Percentiles rank a stretch among this genome's conserved stretches.
These are phyloP conservation scores for Syzygium aromaticum DNA, from an alignment of 345 rosid species.

Conservation along the genomic window DNA sequence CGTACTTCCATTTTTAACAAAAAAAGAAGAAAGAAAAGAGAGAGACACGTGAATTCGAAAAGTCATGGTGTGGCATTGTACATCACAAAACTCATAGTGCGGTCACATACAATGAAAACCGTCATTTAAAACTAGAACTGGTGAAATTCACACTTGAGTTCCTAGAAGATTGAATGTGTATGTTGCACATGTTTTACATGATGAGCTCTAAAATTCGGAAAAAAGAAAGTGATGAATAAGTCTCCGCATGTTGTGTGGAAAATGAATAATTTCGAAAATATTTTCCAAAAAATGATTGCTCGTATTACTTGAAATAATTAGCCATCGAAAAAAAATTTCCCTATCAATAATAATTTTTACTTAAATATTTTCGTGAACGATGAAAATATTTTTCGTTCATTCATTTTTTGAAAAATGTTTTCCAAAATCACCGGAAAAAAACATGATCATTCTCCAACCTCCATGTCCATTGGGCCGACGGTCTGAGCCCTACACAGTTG, in stretches of 20 bases:
- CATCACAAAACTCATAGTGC: background rate
- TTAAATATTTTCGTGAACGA: background rate
- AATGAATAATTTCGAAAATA: background rate
- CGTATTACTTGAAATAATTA: background rate
- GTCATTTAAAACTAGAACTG: background rate
- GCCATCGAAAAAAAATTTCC: rapidly evolving
- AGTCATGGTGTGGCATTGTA: background rate
- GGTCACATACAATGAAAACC: background rate
- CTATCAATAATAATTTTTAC: background rate
- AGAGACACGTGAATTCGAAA: background rate
- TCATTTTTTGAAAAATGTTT: background rate
- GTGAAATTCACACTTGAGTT: background rate
- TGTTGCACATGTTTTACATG: background rate
- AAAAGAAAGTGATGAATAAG: background rate
- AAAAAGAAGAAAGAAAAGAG: background rate
- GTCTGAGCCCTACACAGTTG: background rate
- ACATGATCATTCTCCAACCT: background rate
- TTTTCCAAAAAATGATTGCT: background rate
- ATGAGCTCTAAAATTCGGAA: background rate
- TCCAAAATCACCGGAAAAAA: background rate
- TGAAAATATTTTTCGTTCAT: background rate
- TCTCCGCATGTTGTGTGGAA: rapidly evolving
- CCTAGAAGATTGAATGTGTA: background rate
- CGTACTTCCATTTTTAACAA: background rate
- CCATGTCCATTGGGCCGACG: background rate